Percentiles rank a stretch among this genome's conserved stretches.
Conservation (phyloP, 371 early-diverging fungal genomes). For the Mycotypha africana region DNA sequence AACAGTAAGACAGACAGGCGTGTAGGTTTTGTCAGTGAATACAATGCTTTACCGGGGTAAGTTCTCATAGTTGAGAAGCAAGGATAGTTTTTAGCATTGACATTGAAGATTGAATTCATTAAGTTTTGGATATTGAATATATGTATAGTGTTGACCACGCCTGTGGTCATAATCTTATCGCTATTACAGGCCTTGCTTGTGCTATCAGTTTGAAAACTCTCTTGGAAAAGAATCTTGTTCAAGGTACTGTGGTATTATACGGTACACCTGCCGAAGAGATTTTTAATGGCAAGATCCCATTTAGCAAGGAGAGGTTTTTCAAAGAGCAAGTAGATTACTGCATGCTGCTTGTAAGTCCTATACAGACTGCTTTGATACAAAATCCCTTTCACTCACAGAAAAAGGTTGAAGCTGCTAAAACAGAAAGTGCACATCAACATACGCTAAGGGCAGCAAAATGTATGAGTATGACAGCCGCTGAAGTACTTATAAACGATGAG, state of each 20-base stretch:
- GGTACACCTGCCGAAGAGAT: constrained; percentile 83
- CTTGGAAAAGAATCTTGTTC: constrained; percentile 42
- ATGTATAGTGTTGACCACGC: constrained; percentile 50
- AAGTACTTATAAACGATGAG: constrained; percentile 14
- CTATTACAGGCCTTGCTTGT: constrained; percentile 64
- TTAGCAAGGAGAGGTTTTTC: constrained; percentile 60
- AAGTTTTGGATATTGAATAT: no score
- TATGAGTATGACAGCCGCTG: constrained; percentile 17
- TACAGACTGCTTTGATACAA: no score
- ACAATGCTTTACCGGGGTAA: constrained; percentile 63
- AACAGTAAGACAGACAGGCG: constrained; percentile 33
- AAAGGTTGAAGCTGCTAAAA: constrained; percentile 53
- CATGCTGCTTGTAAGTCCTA: constrained; percentile 74
- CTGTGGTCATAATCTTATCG: constrained; percentile 68
- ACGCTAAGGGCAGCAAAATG: constrained; percentile 36
- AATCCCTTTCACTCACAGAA: no score
- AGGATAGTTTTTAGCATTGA: no score
- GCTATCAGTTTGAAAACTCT: constrained; percentile 53
- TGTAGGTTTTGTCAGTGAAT: constrained; percentile 58
- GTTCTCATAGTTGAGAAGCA: background rate
- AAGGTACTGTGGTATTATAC: constrained; percentile 61
- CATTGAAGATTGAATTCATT: no score
- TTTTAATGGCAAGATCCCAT: constrained; percentile 62
- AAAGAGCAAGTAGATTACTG: constrained; percentile 53
- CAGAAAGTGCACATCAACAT: constrained; percentile 53